A percentile compares a stretch with the other conserved stretches of the same genome.
These are phyloP conservation scores for Lasiodiplodia theobromae DNA, from an alignment of 2,329 filamentous ascomycete genomes.

Conservation along the genomic window DNA sequence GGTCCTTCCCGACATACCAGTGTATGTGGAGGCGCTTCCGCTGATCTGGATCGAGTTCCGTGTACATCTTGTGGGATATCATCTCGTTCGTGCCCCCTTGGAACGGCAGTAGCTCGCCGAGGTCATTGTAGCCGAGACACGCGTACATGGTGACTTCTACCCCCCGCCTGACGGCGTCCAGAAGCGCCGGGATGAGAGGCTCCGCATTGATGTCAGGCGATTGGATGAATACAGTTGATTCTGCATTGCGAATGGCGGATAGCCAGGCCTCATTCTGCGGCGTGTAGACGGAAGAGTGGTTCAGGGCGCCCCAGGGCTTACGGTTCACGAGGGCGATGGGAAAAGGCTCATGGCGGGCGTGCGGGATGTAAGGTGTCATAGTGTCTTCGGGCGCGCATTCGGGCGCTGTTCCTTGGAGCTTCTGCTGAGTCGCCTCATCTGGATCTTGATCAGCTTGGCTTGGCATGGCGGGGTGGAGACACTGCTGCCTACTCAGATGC, in stretches of 20 bases:
- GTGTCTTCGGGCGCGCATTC: conserved; percentile 60
- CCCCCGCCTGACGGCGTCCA: conserved; percentile 70
- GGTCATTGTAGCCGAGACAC: conserved; percentile 81
- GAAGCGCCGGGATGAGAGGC: conserved; percentile 68
- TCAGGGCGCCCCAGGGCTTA: conserved; percentile 69
- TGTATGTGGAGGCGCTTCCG: conserved; percentile 64
- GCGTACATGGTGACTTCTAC: conserved; percentile 74
- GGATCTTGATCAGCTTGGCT: conserved; percentile 26
- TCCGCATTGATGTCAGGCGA: conserved; percentile 78
- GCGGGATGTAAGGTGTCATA: conserved; percentile 72
- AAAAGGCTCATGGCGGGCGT: conserved; percentile 62
- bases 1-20: conserved; percentile 79
- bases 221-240: conserved; percentile 74
- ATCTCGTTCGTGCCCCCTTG: conserved; percentile 81
- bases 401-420: conserved; percentile 61
- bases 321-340: conserved; percentile 77
- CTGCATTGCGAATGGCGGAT: conserved; percentile 71
- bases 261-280: conserved; percentile 81
- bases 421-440: conserved; percentile 62
- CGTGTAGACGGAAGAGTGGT: conserved; percentile 65
- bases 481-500: conserved; percentile 62
- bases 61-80: conserved; percentile 67
- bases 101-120: conserved; percentile 75
- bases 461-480: neutral
- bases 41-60: conserved; percentile 57